Conservation (phyloP, 2,329 filamentous ascomycete species). For the Cladobotryum protrusum region DNA sequence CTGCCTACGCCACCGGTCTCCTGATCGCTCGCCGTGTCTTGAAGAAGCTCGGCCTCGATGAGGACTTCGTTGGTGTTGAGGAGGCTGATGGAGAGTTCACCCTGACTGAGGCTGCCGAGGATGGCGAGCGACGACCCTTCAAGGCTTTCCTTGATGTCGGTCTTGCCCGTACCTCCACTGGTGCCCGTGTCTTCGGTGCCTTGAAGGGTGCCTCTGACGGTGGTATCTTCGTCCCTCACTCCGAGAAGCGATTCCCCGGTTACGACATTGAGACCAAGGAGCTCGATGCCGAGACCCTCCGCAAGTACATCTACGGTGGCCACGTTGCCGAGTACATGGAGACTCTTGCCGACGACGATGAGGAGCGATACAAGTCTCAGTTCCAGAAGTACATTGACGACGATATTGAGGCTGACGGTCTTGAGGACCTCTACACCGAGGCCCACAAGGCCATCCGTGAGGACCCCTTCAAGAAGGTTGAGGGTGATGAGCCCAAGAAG, state of each 20-base stretch:
- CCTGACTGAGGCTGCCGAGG: slow-evolving; percentile 91
- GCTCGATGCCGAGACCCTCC: slow-evolving; percentile 92
- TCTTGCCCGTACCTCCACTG: slow-evolving; percentile 93
- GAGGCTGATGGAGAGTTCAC: slow-evolving; percentile 95
- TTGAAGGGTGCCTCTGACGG: slow-evolving; percentile 99
- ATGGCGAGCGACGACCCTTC: slow-evolving; percentile 95
- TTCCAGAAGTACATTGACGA: slow-evolving; percentile 98
- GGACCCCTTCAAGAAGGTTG: slow-evolving; percentile 94
- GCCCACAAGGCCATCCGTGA: slow-evolving; percentile 96
- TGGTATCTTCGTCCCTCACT: slow-evolving; percentile 95
- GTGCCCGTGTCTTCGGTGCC: slow-evolving; percentile 97
- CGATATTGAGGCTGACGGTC: slow-evolving; percentile 89
- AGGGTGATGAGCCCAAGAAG: slow-evolving; percentile 75
- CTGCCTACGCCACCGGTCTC: slow-evolving; percentile 93
- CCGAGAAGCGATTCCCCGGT: slow-evolving; percentile 98
- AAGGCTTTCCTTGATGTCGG: slow-evolving; percentile 98
- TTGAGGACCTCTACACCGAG: slow-evolving; percentile 94
- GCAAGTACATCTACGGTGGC: slow-evolving; percentile 98
- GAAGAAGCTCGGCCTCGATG: slow-evolving; percentile 92
- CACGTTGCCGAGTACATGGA: slow-evolving; percentile 99
- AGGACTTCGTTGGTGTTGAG: slow-evolving; percentile 91
- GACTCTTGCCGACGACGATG: slow-evolving; percentile 96
- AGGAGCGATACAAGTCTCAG: slow-evolving; percentile 98
- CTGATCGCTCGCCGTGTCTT: slow-evolving; percentile 94
- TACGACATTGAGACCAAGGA: slow-evolving; percentile 97